These are phyloP conservation scores for Cordyceps javanica DNA, from an alignment of 2,329 filamentous ascomycete genomes.

Conservation along the genomic window DNA sequence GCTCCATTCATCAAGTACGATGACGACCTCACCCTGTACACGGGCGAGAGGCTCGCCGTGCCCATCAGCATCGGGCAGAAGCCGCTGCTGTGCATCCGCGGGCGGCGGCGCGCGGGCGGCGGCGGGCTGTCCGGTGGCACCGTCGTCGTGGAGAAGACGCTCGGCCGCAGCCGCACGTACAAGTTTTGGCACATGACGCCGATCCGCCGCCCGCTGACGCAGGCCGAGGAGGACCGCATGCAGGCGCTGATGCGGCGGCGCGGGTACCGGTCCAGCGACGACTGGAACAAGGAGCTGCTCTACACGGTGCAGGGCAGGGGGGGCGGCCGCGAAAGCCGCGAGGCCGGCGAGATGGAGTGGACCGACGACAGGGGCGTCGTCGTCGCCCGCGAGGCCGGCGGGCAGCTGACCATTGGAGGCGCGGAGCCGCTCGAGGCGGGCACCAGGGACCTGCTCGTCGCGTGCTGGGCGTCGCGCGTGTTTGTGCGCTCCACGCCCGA, in stretches of 20 bases:
- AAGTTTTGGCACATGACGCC: constrained; percentile 8
- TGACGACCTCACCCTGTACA: constrained; percentile 7
- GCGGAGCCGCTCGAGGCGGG: neutral
- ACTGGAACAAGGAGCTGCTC: constrained; percentile 5
- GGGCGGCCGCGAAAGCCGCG: too few species aligned
- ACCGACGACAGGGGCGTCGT: neutral
- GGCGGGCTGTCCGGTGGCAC: neutral
- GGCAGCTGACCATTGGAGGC: neutral
- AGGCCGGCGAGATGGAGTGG: constrained; percentile 1
- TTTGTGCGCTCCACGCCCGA: neutral
- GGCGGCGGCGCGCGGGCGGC: neutral
- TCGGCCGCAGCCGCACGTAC: neutral
- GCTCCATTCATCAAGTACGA: constrained; percentile 1
- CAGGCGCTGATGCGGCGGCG: neutral
- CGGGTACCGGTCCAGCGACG: constrained; percentile 3
- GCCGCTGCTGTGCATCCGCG: constrained; percentile 6
- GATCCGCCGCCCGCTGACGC: neutral
- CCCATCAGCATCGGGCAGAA: constrained; percentile 6
- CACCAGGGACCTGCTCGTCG: neutral
- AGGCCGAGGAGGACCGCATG: neutral
- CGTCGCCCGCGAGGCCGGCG: neutral
- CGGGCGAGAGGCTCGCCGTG: neutral
- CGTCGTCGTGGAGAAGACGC: neutral
- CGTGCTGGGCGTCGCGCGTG: constrained; percentile 3
- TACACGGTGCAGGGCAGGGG: neutral